A percentile compares a stretch with the other conserved stretches of the same genome.
Conservation (phyloP, 2,329 filamentous ascomycete genomes). For the Diatrype stigma region DNA sequence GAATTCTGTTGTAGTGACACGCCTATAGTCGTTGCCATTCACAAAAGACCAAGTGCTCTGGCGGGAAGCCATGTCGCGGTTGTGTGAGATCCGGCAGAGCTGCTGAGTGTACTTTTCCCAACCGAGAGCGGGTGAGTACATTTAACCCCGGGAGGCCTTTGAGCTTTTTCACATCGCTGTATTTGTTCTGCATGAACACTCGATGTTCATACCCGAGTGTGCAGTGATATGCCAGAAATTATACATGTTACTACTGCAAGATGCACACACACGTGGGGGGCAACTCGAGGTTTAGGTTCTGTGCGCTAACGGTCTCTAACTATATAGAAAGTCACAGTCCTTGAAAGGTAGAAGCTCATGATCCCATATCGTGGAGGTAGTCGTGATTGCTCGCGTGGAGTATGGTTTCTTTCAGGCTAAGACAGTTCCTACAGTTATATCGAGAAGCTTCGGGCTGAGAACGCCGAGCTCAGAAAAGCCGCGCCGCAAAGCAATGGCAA, state of each 20-base stretch:
- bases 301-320: neutral
- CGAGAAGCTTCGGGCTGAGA: slow-evolving; percentile 13
- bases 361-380: neutral
- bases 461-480: slow-evolving; percentile 10
- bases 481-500: neutral
- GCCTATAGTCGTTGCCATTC: slow-evolving; percentile 15
- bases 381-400: neutral
- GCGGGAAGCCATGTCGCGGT: slow-evolving; percentile 12
- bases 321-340: slow-evolving; percentile 11
- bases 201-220: too few relatives aligned
- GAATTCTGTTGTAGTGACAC: neutral
- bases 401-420: neutral
- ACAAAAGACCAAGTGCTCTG: slow-evolving; percentile 17
- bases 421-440: slow-evolving; percentile 7
- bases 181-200: too few relatives aligned
- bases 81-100: slow-evolving; percentile 12
- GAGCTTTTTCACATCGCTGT: neutral
- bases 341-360: slow-evolving; percentile 11
- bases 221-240: too few relatives aligned
- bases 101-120: slow-evolving; percentile 11
- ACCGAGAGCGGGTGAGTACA: slow-evolving; percentile 5
- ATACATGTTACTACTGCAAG: too few relatives aligned
- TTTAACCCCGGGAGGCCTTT: neutral
- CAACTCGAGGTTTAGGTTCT: too few relatives aligned
- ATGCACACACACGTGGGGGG: too few relatives aligned